A percentile compares a stretch with the other conserved stretches of the same genome.
phyloP scores from a whole-genome alignment of 164 flowering plant genomes.

The Dillenia suffruticosa region DNA sequence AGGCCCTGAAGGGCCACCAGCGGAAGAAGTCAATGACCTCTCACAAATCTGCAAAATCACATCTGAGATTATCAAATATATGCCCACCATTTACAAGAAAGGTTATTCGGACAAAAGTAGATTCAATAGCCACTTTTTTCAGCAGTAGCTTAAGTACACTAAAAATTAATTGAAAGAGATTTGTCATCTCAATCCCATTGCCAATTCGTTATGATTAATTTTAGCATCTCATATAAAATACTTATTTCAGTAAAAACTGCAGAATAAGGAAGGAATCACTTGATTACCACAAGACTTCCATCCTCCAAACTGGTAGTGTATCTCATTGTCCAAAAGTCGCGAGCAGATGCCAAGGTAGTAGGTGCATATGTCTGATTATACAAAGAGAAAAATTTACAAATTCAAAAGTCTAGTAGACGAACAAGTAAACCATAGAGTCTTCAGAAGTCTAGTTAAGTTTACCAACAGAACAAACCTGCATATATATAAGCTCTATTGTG shows the following conservation, averaged over 20 bases:
- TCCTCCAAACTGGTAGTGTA: conserved; percentile 69
- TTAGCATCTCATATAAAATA: too few relatives aligned
- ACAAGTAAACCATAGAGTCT: not conserved
- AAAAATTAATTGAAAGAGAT: not conserved
- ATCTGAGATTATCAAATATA: not conserved
- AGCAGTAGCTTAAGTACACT: not conserved
- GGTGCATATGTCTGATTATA: conserved; percentile 67
- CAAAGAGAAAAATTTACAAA: not conserved
- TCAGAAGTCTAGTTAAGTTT: not conserved
- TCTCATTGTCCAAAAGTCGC: conserved; percentile 88
- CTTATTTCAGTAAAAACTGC: too few relatives aligned
- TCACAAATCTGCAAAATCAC: conserved; percentile 63
- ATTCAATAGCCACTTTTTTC: too few relatives aligned
- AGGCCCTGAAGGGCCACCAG: conserved; percentile 71
- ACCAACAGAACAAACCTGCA: conserved; percentile 50
- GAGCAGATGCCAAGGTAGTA: conserved; percentile 84
- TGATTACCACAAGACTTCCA: conserved; percentile 83
- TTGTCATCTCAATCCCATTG: too few relatives aligned
- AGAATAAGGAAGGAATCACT: not conserved
- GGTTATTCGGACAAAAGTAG: too few relatives aligned
- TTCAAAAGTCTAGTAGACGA: not conserved
- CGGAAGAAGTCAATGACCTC: conserved; percentile 64
- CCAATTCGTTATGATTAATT: too few relatives aligned
- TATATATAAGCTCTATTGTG: conserved; percentile 71
- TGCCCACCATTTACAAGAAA: too few relatives aligned